Percentiles rank a stretch among this genome's conserved stretches.
phyloP scores from a whole-genome alignment of 768 basidiomycete genomes.

The Boletus reticuloceps region DNA sequence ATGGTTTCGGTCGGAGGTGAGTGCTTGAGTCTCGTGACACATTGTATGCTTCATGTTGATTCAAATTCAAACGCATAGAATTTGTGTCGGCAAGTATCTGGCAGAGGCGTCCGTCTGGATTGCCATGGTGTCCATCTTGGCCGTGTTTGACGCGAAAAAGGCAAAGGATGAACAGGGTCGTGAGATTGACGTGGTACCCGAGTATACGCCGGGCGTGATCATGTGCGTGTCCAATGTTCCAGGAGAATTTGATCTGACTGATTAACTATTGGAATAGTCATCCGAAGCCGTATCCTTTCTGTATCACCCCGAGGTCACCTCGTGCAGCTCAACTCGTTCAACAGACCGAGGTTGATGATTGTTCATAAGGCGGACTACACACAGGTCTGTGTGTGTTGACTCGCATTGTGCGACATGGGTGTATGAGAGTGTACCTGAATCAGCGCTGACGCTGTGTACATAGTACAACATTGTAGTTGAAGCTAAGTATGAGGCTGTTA shows the following conservation, averaged over 20 bases:
- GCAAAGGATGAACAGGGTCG: constrained; percentile 31
- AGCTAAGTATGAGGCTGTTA: no score
- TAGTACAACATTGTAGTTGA: neutral
- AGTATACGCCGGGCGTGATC: constrained; percentile 28
- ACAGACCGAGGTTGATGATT: constrained; percentile 5
- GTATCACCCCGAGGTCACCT: constrained; percentile 17
- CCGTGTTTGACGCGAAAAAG: constrained; percentile 28
- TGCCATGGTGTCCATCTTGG: constrained; percentile 24
- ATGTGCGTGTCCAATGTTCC: constrained; percentile 16
- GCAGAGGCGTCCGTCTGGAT: constrained; percentile 27
- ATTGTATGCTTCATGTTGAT: no score
- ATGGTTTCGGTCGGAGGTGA: constrained; percentile 26
- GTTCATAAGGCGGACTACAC: no score
- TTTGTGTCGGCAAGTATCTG: constrained; percentile 27
- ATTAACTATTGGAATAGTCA: neutral
- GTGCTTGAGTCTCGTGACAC: neutral
- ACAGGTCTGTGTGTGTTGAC: no score
- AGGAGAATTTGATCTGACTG: neutral
- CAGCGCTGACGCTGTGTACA: neutral
- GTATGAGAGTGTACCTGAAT: no score
- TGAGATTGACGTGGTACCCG: constrained; percentile 22
- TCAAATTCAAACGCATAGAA: constrained; percentile 7
- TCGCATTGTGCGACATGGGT: no score
- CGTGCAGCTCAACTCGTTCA: constrained; percentile 13
- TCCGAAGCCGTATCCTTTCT: constrained; percentile 18